Conservation (phyloP, 495 filamentous ascomycete genomes). For the Podospora didyma region DNA sequence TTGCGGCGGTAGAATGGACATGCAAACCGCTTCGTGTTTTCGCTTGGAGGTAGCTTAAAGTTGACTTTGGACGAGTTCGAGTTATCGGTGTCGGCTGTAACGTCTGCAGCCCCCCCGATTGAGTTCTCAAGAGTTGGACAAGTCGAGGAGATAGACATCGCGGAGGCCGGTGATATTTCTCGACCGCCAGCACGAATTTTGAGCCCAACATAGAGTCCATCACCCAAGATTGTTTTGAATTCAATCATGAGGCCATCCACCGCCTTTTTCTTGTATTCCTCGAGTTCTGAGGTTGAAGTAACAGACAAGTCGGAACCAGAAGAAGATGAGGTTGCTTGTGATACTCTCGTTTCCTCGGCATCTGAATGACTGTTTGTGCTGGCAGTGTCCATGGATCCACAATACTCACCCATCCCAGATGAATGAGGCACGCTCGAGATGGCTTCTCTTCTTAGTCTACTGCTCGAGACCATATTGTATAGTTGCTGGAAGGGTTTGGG, state of each 20-base stretch:
- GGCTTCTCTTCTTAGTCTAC: too few species aligned
- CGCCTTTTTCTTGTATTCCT: not conserved
- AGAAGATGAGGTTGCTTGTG: not conserved
- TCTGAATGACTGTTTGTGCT: not conserved
- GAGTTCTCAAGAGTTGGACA: too few species aligned
- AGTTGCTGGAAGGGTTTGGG: too few species aligned
- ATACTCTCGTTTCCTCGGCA: not conserved
- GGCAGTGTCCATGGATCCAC: not conserved
- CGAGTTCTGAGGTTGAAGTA: not conserved
- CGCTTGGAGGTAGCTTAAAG: not conserved
- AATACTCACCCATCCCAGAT: not conserved
- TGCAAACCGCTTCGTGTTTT: not conserved
- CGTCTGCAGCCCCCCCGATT: not conserved
- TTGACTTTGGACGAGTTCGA: too few species aligned
- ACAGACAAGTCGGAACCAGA: not conserved
- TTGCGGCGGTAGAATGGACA: slow-evolving; percentile 13
- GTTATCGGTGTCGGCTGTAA: not conserved
- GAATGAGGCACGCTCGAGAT: too few species aligned
- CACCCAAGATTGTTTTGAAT: not conserved
- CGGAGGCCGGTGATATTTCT: not conserved
- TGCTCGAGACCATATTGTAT: too few species aligned
- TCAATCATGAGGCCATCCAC: not conserved
- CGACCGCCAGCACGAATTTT: not conserved
- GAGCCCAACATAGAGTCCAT: not conserved
- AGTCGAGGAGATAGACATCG: not conserved